Evolutionary conservation across 768 basidiomycete species (phyloP), one percentile per base, ranked within the genome.

Genomic region (Russula vinacea): DNA sequence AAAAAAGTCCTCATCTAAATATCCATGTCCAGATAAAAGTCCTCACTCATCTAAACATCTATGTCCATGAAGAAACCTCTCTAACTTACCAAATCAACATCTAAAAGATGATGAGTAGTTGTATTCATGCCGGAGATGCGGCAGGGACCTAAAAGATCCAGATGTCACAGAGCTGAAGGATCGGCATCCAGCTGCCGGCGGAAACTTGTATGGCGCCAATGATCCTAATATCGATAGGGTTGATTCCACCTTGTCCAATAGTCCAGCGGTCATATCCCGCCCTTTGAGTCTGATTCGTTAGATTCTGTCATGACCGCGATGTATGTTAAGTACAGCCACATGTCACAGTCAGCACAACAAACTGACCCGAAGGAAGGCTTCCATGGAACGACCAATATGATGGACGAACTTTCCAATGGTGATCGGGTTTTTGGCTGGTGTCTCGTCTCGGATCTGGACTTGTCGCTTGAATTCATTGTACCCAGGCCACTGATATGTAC

Each of bases 111-210:
- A 9, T 45, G 44, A 22, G 9, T 9, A 19, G 9, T 26, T 33
- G 2, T 8, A 17, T 26, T 35, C 11, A 17, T 29, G 26, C 37
- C 32, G 2, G 14, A 9, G 29, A 19, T 5, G 9, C 5, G n/a
- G 19, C 8, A 29, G n/a, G 29, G 29, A 5, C 22, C 49, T 51
- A 65, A 29, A 45, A 24, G 3, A 65, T 29, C n/a, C 45, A 65
- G 22, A 13, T 6, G 24, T 22, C 33, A 5, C 32, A 24, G 10
- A 61, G 55, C 49, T 65, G 64, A 39, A 66, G 62, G 29, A 66
- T 66, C 9, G 65, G 65, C 65, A 66, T 66, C 65, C 65, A 66
- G 14, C 62, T 52, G 10, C 65, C 65, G 10, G 56, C 51, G 5
- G 65, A 66, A 26, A 64, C 65, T 5, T 66, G 62, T 3, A 66